Evolutionary conservation across 495 filamentous ascomycete genomes (phyloP), one percentile per base, ranked within the genome.

Genomic region (Amniculicola lignicola): DNA sequence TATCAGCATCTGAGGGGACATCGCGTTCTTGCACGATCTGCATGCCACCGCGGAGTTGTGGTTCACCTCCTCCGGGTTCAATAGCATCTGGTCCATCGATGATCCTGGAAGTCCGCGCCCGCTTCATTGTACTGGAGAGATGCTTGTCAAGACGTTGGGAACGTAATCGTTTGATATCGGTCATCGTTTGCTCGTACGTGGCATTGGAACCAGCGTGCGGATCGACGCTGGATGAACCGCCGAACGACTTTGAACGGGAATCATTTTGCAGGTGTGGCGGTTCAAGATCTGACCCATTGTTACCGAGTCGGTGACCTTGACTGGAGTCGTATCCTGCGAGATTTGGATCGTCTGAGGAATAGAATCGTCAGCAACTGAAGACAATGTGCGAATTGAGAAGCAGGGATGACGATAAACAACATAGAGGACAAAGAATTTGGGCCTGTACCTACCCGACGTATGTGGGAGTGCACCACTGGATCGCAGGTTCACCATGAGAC

Each of bases 121-220:
- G 93, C 67, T 86, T 90, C 64, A 90, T 86, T 18, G 89, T 95
- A 4, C 87, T 93, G 11, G 90, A 96, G 14, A 99, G 74, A 54
- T 92, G 89, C 52, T 91, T 90, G 60, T 97, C 92, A 70, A 97
- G 84, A 19, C 94, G 84, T 19, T 91, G 96, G 39, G 93, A 97
- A 49, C 91, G 82, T 46, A 97, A 71, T 54, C 93, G 80, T 52
- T 87, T 84, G 72, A 99, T 94, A 72, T 97, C 91, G 50, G 91
- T 92, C 40, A 99, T 86, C 21, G 92, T 93, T 70, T 94, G 92
- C 70, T 95, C 90, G 64, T 97, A 95, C 14, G 89, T 90, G 23
- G 86, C 86, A 63, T 82, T 82, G 40, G 85, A 76, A 21, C 76
- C 70, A 52, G 70, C 74, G 47, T 86, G 60, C 12, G 42, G 51